A percentile compares a stretch with the other conserved stretches of the same genome.
Conservation (phyloP, 768 basidiomycete genomes). For the Leucocoprinus sp. region DNA sequence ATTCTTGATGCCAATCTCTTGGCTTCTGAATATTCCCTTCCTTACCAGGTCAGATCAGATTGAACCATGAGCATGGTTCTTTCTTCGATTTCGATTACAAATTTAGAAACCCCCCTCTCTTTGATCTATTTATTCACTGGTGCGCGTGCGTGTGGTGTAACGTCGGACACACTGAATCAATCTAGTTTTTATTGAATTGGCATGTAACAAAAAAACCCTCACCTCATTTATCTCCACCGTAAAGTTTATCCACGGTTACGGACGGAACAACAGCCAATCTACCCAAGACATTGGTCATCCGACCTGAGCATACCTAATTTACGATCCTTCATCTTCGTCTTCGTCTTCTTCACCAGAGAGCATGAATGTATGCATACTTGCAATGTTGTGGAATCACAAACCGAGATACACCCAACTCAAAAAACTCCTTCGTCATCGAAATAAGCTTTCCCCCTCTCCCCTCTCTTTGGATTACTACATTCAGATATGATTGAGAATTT, state of each 20-base stretch:
- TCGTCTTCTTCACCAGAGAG: not conserved
- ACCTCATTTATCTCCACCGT: slow-evolving; percentile 6
- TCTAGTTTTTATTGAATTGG: too few relatives aligned
- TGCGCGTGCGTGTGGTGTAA: too few relatives aligned
- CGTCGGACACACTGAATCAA: too few relatives aligned
- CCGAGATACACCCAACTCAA: not conserved
- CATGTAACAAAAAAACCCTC: not conserved
- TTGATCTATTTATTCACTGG: too few relatives aligned
- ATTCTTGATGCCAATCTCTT: too few relatives aligned
- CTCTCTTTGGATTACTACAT: too few relatives aligned
- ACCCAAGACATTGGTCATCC: not conserved
- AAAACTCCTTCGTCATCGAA: slow-evolving; percentile 4
- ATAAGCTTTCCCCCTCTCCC: not conserved
- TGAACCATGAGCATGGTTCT: not conserved
- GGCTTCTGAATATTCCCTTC: not conserved
- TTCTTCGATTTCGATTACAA: not conserved
- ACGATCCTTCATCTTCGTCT: not conserved
- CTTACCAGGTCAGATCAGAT: not conserved
- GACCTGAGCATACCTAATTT: not conserved
- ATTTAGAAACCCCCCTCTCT: too few relatives aligned
- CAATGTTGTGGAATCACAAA: not conserved
- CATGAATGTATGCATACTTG: not conserved
- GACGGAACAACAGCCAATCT: slow-evolving; percentile 12
- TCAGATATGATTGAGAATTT: not conserved
- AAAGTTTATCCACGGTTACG: not conserved